Conservation (phyloP, 306 rosid genomes). For the Cucumis hystrix region DNA sequence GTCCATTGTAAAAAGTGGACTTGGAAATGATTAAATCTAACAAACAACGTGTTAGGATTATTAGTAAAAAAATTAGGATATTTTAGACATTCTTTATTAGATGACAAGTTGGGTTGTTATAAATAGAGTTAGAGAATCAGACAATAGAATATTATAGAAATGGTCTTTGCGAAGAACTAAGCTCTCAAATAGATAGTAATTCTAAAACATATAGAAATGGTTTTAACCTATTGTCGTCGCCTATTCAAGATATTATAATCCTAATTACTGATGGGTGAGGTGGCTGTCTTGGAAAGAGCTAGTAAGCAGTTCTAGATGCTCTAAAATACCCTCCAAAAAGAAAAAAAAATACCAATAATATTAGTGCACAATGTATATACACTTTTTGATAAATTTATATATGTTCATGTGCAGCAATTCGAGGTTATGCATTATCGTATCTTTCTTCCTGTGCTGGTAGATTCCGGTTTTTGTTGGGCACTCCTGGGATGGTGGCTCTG, state of each 20-base stretch:
- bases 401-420: slow-evolving; percentile 67
- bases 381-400: background rate
- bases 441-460: slow-evolving; percentile 93
- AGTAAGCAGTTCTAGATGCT: background rate
- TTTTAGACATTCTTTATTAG: background rate
- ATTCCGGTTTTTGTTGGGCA: slow-evolving; percentile 82
- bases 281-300: background rate
- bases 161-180: background rate
- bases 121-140: background rate
- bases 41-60: background rate
- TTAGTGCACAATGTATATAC: background rate
- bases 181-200: background rate
- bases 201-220: background rate
- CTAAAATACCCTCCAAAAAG: background rate
- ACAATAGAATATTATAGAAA: background rate
- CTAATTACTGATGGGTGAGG: background rate
- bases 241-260: background rate
- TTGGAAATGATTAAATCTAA: background rate
- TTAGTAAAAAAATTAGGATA: background rate
- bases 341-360: background rate
- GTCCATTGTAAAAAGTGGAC: background rate
- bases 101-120: too few species aligned
- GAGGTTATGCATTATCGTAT: slow-evolving; percentile 88
- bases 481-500: slow-evolving; percentile 99
- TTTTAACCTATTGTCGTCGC: background rate